Percentiles rank a stretch among this genome's conserved stretches.
Conservation (phyloP, 23 red algal species). For the Porphyridium purpureum region DNA sequence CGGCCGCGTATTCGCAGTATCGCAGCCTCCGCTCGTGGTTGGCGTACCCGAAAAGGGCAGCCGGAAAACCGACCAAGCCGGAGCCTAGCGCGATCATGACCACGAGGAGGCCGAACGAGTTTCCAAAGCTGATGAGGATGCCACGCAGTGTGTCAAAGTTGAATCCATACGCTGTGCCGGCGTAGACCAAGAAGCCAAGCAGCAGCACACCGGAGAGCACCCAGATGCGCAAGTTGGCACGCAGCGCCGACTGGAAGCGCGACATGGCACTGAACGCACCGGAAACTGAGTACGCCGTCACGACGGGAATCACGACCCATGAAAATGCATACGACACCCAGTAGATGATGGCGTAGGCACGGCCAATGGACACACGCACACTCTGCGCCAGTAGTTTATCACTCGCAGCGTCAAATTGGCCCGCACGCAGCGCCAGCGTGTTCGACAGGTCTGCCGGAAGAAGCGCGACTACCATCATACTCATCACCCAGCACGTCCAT, state of each 20-base stretch:
- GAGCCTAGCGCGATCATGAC: neutral
- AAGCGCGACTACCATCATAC: too few species aligned
- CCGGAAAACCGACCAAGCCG: neutral
- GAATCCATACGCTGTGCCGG: neutral
- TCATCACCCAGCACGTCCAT: too few species aligned
- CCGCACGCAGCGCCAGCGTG: too few species aligned
- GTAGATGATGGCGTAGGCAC: neutral
- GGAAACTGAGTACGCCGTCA: neutral
- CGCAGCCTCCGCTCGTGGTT: neutral
- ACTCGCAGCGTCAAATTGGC: too few species aligned
- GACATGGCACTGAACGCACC: neutral
- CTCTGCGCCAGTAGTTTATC: too few species aligned
- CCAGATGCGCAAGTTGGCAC: neutral
- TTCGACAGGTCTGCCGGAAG: too few species aligned
- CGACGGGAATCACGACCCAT: neutral
- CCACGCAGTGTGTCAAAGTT: neutral
- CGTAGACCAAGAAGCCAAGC: neutral
- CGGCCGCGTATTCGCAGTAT: too few species aligned
- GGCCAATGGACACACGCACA: too few species aligned
- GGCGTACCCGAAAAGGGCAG: neutral
- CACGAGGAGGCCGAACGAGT: neutral
- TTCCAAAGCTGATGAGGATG: neutral
- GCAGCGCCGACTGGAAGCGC: neutral
- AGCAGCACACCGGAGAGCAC: neutral
- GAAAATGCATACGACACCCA: neutral